Conservation (phyloP, 192 early-diverging fungal species). For the Backusella tuberculispora region DNA sequence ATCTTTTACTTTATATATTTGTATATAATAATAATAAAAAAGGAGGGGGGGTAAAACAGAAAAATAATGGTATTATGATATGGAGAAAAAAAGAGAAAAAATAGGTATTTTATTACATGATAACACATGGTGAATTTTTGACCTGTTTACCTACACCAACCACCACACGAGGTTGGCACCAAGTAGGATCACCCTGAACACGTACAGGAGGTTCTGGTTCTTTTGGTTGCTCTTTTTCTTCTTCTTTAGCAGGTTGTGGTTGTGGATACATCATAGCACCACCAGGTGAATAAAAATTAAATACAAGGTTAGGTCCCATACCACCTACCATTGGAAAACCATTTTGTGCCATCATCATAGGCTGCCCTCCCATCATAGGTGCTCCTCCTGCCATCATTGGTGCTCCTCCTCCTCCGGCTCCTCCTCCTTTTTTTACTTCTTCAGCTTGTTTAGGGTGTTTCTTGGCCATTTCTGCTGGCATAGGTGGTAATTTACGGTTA, state of each 20-base stretch:
- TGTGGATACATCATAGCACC: not conserved
- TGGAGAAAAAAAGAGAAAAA: not conserved
- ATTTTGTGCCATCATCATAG: constrained; percentile 9
- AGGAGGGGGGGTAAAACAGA: not conserved
- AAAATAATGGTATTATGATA: not conserved
- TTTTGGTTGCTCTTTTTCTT: not conserved
- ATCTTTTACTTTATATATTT: not conserved
- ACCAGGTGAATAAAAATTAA: not conserved
- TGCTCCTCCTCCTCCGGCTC: not conserved
- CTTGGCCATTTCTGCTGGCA: not conserved
- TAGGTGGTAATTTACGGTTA: not conserved
- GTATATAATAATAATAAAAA: not conserved
- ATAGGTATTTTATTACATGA: constrained; percentile 1
- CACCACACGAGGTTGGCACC: constrained; percentile 4
- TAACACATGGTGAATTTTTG: not conserved
- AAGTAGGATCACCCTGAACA: constrained; percentile 19
- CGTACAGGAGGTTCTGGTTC: not conserved
- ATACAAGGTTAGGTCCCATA: constrained; percentile 20
- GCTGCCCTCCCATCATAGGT: not conserved
- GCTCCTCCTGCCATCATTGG: not conserved
- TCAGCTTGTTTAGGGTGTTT: not conserved
- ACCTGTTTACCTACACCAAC: not conserved
- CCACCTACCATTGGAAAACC: constrained; percentile 4
- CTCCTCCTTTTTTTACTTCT: not conserved
- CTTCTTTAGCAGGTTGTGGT: not conserved